Conservation (phyloP, 495 filamentous ascomycete species). For the Aspergillus ostianus region DNA sequence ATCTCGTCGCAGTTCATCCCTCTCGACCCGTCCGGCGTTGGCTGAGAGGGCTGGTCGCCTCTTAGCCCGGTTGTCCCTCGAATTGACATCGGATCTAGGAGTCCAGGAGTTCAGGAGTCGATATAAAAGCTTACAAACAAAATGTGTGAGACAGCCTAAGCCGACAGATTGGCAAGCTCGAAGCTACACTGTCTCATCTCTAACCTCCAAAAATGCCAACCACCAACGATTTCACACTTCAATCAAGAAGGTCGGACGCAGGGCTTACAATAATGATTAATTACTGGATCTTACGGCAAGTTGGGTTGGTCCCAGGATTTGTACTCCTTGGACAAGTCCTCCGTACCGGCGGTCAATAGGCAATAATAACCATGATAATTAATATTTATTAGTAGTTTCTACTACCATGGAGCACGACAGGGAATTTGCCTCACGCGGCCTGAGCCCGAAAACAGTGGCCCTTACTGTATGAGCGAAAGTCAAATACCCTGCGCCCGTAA, state of each 20-base stretch:
- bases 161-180: background rate
- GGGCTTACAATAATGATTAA: too few species aligned
- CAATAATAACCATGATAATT: too few species aligned
- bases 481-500: conserved; percentile 6
- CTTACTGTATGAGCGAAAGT: conserved; percentile 27
- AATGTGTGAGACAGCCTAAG: background rate
- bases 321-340: too few species aligned
- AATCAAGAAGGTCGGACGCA: too few species aligned
- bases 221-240: too few species aligned
- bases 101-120: too few species aligned
- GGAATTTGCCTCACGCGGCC: conserved; percentile 18
- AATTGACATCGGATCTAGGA: background rate
- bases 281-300: too few species aligned
- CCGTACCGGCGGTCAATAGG: too few species aligned
- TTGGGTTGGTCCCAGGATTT: too few species aligned
- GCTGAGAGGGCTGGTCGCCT: background rate
- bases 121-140: background rate
- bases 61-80: background rate
- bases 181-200: background rate
- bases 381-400: too few species aligned
- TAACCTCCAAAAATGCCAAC: background rate
- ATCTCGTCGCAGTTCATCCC: conserved; percentile 22
- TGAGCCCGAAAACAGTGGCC: conserved; percentile 19
- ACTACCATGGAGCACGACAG: too few species aligned
- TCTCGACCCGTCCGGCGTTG: conserved; percentile 9